These are phyloP conservation scores for Aspergillus caelatus DNA, from an alignment of 2,329 filamentous ascomycete genomes.

Conservation along the genomic window DNA sequence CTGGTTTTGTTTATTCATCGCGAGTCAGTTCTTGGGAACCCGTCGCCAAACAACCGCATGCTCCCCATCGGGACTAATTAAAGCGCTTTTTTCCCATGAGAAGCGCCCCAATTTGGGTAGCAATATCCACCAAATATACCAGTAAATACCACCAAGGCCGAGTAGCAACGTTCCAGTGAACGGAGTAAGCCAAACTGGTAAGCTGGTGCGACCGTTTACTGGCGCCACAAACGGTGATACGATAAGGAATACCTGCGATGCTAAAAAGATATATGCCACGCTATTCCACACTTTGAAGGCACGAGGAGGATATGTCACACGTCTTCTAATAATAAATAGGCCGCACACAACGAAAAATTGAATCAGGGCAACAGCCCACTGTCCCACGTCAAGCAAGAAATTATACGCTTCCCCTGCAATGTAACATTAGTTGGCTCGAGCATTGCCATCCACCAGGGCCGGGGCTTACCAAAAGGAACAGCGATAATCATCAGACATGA, in stretches of 20 bases:
- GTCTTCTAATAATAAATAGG: conserved; percentile 44
- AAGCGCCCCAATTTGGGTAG: not conserved
- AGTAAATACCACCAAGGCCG: conserved; percentile 50
- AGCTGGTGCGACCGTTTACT: conserved; percentile 48
- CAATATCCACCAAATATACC: conserved; percentile 25
- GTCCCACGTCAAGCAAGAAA: conserved; percentile 36
- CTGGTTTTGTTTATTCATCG: not conserved
- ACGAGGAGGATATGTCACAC: conserved; percentile 45
- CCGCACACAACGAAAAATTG: conserved; percentile 35
- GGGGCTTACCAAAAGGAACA: conserved; percentile 54
- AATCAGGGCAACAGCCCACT: conserved; percentile 36
- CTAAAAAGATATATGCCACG: conserved; percentile 56
- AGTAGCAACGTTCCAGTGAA: conserved; percentile 52
- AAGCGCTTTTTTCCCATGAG: not conserved
- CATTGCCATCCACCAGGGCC: not conserved
- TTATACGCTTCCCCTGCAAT: conserved; percentile 38
- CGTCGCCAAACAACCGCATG: not conserved
- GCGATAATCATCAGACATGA: conserved; percentile 63
- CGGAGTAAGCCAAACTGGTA: conserved; percentile 54
- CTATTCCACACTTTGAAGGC: conserved; percentile 44
- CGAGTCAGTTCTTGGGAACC: not conserved
- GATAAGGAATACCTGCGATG: conserved; percentile 64
- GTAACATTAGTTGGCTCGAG: not conserved
- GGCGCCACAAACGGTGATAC: conserved; percentile 58
- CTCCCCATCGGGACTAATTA: not conserved